These are phyloP conservation scores for Chlamydomonas sphaeroides DNA, from an alignment of 139 green algal species.

Conservation along the genomic window DNA sequence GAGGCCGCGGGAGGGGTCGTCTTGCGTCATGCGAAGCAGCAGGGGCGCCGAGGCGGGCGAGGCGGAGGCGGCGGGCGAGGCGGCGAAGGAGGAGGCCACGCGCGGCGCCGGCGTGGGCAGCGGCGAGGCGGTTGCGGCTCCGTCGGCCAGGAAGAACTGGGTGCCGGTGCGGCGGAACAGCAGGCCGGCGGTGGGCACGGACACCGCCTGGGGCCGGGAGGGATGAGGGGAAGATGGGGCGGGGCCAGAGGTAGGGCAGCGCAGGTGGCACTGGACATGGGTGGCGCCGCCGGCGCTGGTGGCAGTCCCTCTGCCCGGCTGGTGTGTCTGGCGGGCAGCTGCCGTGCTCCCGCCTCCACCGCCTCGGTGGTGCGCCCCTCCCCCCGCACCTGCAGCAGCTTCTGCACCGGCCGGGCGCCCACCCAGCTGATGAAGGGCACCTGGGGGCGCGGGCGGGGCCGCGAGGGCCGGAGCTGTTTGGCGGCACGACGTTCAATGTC, in stretches of 20 bases:
- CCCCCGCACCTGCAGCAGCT: slow-evolving; percentile 37
- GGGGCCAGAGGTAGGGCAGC: too few species aligned
- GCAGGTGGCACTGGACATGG: too few species aligned
- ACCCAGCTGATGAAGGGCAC: slow-evolving; percentile 80
- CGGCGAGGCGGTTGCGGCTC: background rate
- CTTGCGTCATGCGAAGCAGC: slow-evolving; percentile 65
- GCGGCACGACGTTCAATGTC: too few species aligned
- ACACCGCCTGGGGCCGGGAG: slow-evolving; percentile 41
- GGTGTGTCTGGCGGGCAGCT: too few species aligned
- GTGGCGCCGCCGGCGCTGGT: too few species aligned
- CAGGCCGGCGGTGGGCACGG: slow-evolving; percentile 42
- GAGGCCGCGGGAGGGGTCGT: slow-evolving; percentile 52
- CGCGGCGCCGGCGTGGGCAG: background rate
- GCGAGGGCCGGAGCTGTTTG: too few species aligned
- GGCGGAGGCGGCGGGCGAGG: background rate
- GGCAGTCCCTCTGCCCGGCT: too few species aligned
- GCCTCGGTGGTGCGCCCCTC: too few species aligned
- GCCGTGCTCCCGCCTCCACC: too few species aligned
- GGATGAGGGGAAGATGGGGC: slow-evolving; percentile 3
- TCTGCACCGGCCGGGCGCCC: slow-evolving; percentile 41
- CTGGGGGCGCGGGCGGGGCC: slow-evolving; percentile 48
- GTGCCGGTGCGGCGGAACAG: slow-evolving; percentile 60
- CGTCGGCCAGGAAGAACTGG: slow-evolving; percentile 67
- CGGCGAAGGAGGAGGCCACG: too few species aligned
- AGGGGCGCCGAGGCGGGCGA: slow-evolving; percentile 28